A percentile compares a stretch with the other conserved stretches of the same genome.
phyloP scores from a whole-genome alignment of 768 basidiomycete species.

The Phlebiopsis flavidoalba region DNA sequence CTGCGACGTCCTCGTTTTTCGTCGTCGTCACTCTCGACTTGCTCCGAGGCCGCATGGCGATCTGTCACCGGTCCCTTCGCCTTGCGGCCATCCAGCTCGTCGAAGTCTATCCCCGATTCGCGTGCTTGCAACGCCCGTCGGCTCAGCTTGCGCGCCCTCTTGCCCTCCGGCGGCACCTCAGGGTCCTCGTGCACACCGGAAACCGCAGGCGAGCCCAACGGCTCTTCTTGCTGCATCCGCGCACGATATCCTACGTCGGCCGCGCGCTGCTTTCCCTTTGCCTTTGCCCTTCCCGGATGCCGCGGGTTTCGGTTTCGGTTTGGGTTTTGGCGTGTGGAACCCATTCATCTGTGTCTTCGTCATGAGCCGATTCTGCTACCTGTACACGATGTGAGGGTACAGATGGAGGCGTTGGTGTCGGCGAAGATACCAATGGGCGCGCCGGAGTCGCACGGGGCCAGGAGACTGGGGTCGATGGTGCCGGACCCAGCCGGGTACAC shows the following conservation, averaged over 20 bases:
- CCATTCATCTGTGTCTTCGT: background rate
- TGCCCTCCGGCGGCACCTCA: background rate
- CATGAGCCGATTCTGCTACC: background rate
- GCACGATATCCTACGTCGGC: background rate
- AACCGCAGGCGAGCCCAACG: too few species aligned
- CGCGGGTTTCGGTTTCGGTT: background rate
- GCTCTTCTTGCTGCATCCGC: background rate
- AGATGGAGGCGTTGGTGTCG: background rate
- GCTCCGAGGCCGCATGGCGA: background rate
- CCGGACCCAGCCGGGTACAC: background rate
- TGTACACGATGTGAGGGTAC: background rate
- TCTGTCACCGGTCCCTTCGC: background rate
- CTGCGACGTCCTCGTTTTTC: background rate
- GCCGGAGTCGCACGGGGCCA: background rate
- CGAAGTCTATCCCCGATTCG: too few species aligned
- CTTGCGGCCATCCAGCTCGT: background rate
- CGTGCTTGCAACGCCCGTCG: too few species aligned
- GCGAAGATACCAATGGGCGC: background rate
- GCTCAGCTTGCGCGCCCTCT: background rate
- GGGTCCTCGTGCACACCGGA: background rate
- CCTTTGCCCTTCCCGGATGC: background rate
- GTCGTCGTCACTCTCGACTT: background rate
- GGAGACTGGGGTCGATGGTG: conserved; percentile 7
- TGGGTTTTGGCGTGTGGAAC: background rate
- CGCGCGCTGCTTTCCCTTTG: conserved; percentile 3